Base-by-base conservation (phyloP, 768 basidiomycete genomes). In the Lactarius quietus region DNA sequence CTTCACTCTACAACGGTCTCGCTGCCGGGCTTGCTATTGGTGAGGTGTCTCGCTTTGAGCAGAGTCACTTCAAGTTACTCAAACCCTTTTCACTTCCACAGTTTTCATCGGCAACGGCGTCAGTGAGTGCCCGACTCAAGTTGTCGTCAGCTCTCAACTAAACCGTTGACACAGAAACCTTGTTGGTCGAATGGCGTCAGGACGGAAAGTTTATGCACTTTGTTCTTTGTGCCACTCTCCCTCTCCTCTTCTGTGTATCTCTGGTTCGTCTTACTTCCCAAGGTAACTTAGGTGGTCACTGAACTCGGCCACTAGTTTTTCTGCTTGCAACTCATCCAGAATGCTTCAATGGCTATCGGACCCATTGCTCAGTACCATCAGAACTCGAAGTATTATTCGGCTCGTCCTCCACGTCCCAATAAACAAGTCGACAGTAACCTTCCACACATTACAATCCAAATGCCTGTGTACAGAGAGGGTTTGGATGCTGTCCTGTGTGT, bases 81-180 rank as follows among this genome's bases (percentile, higher is more conserved):
- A 35, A 56, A 41, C 15, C 33, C 43, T 20, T 12, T 48, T 63
- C 65, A 59, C 80, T 5, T 75, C 33, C n/a, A 6, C 82, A 69
- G 84, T 87, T 39, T 89, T 90, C 71, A 79, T 88, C 15, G 85
- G 86, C 0, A 87, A 84, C 70, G 86, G 85, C 55, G 53, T 88
- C 70, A 85, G 84, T 69, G 41, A 63, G 68, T 69, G n/a, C 23
- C n/a, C 17, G 26, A 18, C 26, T 18, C 18, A 6, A 33, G 15
- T 0, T 23, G 23, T 23, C 3, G 31, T 35, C 28, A 28, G 18
- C 23, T 31, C 5, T 18, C n/a, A 20, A 12, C 20, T 61, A 2
- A 59, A 33, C 7, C 10, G 33, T 57, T 61, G 28, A 33, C 17
- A 20, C 57, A 69, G 68, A 60, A 67, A 83, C 81, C 5, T 72